Evolutionary conservation across 1,284 basidiomycete genomes (phyloP).

Genomic region (Irpex sp.): DNA sequence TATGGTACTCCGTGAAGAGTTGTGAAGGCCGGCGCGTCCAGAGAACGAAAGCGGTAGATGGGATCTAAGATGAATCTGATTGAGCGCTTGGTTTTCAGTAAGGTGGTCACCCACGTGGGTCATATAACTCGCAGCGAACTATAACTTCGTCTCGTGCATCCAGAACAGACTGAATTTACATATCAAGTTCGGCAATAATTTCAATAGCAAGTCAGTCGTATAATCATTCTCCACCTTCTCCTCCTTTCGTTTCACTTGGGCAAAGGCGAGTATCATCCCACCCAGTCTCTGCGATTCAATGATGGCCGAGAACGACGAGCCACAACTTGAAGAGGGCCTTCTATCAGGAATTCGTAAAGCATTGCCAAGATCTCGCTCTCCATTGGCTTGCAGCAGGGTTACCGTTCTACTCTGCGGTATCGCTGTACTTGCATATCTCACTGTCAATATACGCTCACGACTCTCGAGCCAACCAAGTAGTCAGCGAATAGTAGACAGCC

Average conservation of each 20-base stretch:
- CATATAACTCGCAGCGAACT: not conserved
- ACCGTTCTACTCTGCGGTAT: not conserved
- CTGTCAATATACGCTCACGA: not conserved
- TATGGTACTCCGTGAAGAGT: not conserved
- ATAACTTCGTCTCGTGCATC: no score
- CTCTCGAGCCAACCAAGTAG: not conserved
- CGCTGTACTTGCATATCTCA: not conserved
- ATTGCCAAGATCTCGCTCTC: not conserved
- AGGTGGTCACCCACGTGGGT: not conserved
- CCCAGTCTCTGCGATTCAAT: not conserved
- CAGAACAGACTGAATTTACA: no score
- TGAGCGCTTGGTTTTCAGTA: not conserved
- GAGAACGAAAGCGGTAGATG: not conserved
- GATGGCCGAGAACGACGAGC: not conserved
- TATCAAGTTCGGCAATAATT: no score
- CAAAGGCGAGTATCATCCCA: not conserved
- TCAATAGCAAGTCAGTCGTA: not conserved
- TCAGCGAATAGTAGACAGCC: conserved; percentile 13
- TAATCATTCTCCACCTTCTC: not conserved
- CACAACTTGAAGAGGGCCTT: not conserved
- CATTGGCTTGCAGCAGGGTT: not conserved
- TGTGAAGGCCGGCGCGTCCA: not conserved
- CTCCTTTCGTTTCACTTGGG: not conserved
- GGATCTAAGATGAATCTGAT: not conserved
- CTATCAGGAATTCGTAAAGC: not conserved